A percentile compares a stretch with the other conserved stretches of the same genome.
phyloP scores from a whole-genome alignment of 345 rosid genomes.

The Balakata baccata region DNA sequence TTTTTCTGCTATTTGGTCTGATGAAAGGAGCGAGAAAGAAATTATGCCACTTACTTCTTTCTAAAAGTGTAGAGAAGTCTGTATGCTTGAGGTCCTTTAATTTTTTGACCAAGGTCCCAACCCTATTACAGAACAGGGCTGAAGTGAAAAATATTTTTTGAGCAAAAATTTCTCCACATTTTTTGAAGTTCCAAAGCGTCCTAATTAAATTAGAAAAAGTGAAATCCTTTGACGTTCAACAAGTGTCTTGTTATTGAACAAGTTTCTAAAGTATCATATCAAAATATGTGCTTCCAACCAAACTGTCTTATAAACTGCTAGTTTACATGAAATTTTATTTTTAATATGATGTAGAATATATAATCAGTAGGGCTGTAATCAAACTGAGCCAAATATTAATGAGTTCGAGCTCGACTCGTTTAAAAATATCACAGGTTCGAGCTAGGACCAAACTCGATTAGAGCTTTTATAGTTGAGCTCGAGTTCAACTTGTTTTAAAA shows the following conservation, averaged over 20 bases:
- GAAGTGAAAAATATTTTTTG: background rate
- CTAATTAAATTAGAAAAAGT: background rate
- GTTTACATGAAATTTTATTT: background rate
- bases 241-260: background rate
- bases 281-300: background rate
- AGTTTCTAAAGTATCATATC: background rate
- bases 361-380: too few species aligned
- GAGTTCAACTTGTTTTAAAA: too few species aligned
- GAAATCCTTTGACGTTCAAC: background rate
- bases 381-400: too few species aligned
- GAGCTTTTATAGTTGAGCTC: too few species aligned
- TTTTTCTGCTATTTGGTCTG: background rate
- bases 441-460: too few species aligned
- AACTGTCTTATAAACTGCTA: background rate
- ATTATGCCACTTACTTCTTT: background rate
- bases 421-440: too few species aligned
- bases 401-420: too few species aligned
- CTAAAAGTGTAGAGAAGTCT: background rate
- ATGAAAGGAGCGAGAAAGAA: background rate
- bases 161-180: background rate
- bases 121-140: background rate
- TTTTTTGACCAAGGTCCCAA: background rate
- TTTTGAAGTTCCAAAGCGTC: background rate
- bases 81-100: background rate
- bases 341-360: background rate